Conservation (phyloP, 129 eudicot species). For the Centaurea solstitialis region DNA sequence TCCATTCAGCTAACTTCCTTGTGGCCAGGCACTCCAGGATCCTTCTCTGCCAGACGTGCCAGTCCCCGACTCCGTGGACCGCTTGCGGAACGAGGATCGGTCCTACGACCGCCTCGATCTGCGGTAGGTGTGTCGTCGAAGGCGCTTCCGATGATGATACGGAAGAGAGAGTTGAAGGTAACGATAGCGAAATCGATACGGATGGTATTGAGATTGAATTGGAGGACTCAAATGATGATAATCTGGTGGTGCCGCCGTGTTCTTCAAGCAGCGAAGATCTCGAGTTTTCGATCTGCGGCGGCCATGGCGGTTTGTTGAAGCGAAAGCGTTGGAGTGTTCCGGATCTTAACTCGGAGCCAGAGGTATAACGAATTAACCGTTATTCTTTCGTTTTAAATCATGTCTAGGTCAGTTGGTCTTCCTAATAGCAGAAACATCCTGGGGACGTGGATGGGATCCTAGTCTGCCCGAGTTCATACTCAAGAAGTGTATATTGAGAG, state of each 20-base stretch:
- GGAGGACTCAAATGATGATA: constrained; percentile 29
- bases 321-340: constrained; percentile 21
- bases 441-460: no score
- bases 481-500: no score
- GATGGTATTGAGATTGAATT: constrained; percentile 7
- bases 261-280: constrained; percentile 36
- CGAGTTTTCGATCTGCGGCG: constrained; percentile 1
- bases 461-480: no score
- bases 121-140: constrained; percentile 41
- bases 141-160: constrained; percentile 3
- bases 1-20: constrained; percentile 76
- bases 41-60: constrained; percentile 60
- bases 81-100: constrained; percentile 51
- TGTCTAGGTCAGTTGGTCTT: no score
- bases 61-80: constrained; percentile 53
- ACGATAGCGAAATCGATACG: constrained; percentile 11
- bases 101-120: constrained; percentile 46
- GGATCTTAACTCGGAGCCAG: constrained; percentile 24
- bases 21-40: constrained; percentile 58
- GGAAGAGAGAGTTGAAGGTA: constrained; percentile 23
- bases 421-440: no score
- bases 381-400: no score
- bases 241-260: constrained; percentile 50
- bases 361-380: no score
- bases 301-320: constrained; percentile 14